These are phyloP conservation scores for Agaricus subrufescens DNA, from an alignment of 768 basidiomycete species.

Conservation along the genomic window DNA sequence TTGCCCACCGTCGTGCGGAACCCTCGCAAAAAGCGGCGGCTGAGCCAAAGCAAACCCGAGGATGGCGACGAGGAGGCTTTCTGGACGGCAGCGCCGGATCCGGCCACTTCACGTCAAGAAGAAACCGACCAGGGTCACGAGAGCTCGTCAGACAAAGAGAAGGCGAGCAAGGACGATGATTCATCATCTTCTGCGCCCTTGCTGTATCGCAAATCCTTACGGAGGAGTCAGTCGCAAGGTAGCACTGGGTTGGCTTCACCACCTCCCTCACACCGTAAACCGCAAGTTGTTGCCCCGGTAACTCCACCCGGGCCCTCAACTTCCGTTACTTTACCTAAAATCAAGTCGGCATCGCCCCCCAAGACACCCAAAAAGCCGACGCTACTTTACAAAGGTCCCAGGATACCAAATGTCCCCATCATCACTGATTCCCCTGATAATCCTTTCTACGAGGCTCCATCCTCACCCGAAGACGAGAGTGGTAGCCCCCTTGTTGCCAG, in stretches of 20 bases:
- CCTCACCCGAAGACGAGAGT: constrained; percentile 30
- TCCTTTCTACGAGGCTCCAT: constrained; percentile 47
- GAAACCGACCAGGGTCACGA: constrained; percentile 10
- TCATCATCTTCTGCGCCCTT: constrained; percentile 20
- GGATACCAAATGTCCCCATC: constrained; percentile 11
- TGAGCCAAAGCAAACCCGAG: constrained; percentile 21
- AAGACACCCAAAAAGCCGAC: constrained; percentile 30
- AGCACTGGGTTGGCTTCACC: constrained; percentile 52
- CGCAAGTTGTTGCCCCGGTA: neutral
- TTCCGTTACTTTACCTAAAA: constrained; percentile 11
- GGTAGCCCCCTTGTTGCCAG: constrained; percentile 27
- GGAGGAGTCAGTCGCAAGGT: constrained; percentile 15
- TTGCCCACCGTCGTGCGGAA: constrained; percentile 16
- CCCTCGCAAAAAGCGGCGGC: constrained; percentile 36
- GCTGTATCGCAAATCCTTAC: constrained; percentile 27
- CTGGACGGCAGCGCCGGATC: constrained; percentile 34
- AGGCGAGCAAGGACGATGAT: constrained; percentile 3
- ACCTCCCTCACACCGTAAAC: constrained; percentile 57
- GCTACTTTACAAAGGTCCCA: constrained; percentile 8
- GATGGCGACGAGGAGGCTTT: constrained; percentile 50
- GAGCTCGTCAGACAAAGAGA: constrained; percentile 11
- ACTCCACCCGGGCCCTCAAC: constrained; percentile 10
- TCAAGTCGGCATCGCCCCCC: constrained; percentile 29
- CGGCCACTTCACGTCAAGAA: constrained; percentile 12
- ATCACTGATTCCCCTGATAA: constrained; percentile 63